Evolutionary conservation across 1,139 yeast genomes (phyloP).

Genomic region (Debaryomyces sp.): DNA sequence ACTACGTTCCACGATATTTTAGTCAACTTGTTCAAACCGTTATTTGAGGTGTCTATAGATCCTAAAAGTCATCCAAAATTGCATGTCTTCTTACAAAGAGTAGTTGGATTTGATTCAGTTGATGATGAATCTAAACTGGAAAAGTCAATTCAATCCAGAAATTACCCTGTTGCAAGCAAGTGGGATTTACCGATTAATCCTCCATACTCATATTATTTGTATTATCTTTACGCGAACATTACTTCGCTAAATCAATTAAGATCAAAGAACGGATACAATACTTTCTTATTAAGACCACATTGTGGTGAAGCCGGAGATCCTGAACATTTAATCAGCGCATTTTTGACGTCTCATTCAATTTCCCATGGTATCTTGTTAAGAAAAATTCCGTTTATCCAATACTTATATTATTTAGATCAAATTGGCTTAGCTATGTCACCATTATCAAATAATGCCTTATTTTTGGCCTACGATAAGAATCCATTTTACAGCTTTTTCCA

Average conservation of each 20-base stretch:
- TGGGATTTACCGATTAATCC: slow-evolving; percentile 87
- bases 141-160: slow-evolving; percentile 68
- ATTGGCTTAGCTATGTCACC: slow-evolving; percentile 99
- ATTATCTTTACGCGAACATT: slow-evolving; percentile 84
- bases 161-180: slow-evolving; percentile 77
- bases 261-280: slow-evolving; percentile 70
- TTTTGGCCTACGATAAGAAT: slow-evolving; percentile 90
- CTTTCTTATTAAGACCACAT: slow-evolving; percentile 93
- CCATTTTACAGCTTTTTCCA: slow-evolving; percentile 90
- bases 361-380: slow-evolving; percentile 93
- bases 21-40: slow-evolving; percentile 80
- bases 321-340: slow-evolving; percentile 91
- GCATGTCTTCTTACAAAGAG: slow-evolving; percentile 85
- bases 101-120: slow-evolving; percentile 96
- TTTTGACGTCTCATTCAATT: slow-evolving; percentile 85
- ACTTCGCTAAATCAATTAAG: slow-evolving; percentile 87
- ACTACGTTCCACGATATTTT: slow-evolving; percentile 74
- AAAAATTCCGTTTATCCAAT: slow-evolving; percentile 93
- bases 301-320: slow-evolving; percentile 99
- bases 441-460: slow-evolving; percentile 91
- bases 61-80: slow-evolving; percentile 89
- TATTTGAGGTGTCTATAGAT: slow-evolving; percentile 85
- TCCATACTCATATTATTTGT: slow-evolving; percentile 94
- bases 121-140: slow-evolving; percentile 97
- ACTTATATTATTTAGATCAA: slow-evolving; percentile 89